Evolutionary conservation across 2,329 filamentous ascomycete genomes (phyloP), one percentile per base, ranked within the genome.

Genomic region (Xylaria sp.): DNA sequence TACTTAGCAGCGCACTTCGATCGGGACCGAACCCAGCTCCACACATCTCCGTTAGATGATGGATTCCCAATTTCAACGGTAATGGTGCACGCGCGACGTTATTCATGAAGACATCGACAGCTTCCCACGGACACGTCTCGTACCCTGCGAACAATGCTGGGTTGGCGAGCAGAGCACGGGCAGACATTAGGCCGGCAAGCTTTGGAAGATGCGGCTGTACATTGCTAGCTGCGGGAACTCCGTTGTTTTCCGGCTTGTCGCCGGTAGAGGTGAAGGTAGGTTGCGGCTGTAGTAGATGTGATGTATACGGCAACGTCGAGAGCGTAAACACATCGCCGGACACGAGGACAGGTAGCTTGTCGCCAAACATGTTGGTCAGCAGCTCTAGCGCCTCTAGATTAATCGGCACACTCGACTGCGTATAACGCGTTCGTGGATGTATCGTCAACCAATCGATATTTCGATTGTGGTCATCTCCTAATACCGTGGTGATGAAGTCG

Each of bases 241-340:
- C 55, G 42, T 66, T 58, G 2, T 11, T 42, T 36, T 60, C 56
- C 2, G 4, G 13, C 7, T 22, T 29, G 31, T 54, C 20, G 2
- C 47, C 33, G 15, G 55, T 62, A 11, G 62, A 53, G 20, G 70
- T 75, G 44, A 75, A 74, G 31, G 74, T 75, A 45, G 73, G 72
- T 42, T 63, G 63, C n/a, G 64, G 63, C 56, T 72, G 70, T 6
- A 75, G 67, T 39, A 79, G 67, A 66, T 77, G 77, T 29, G 79
- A 78, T 45, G 77, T 76, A 55, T 85, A 83, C 13, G 85, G 85
- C 29, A 88, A 78, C 11, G 81, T 73, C 57, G 77, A 77, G 57
- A 90, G 80, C 33, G 87, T 84, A 71, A 90, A 91, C 22, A 91
- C 85, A 71, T 92, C 90, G 17, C 90, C 90, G n/a, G 90, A 92